Evolutionary conservation across 2,329 filamentous ascomycete genomes (phyloP).

Genomic region (Emydomyces testavorans): DNA sequence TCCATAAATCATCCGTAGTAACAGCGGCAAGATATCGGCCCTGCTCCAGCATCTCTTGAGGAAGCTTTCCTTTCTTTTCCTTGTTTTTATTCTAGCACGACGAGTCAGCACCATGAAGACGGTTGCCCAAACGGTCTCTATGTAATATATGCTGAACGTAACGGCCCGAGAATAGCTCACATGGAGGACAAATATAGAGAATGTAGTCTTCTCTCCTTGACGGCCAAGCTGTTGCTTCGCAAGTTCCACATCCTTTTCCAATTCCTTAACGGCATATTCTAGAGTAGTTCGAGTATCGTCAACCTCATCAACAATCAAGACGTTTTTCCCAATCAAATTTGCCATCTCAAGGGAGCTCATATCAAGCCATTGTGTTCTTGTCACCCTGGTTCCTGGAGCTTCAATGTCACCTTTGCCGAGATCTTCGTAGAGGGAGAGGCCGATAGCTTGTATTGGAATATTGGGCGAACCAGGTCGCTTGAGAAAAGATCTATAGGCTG

Average conservation of each 20-base stretch:
- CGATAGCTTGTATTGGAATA: constrained; percentile 98
- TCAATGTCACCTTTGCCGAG: constrained; percentile 60
- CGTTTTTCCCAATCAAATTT: constrained; percentile 80
- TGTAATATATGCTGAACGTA: not conserved
- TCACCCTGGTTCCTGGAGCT: constrained; percentile 81
- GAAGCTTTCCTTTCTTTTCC: constrained; percentile 78
- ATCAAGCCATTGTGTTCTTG: constrained; percentile 96
- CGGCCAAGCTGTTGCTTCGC: constrained; percentile 63
- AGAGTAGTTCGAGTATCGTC: constrained; percentile 90
- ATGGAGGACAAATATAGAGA: constrained; percentile 92
- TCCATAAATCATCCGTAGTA: constrained; percentile 92
- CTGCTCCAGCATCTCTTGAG: constrained; percentile 60
- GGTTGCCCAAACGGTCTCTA: not conserved
- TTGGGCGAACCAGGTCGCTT: constrained; percentile 78
- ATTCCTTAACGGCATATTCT: constrained; percentile 83
- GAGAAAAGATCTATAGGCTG: constrained; percentile 60
- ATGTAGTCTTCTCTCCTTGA: constrained; percentile 63
- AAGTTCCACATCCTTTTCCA: constrained; percentile 84
- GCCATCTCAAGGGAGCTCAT: constrained; percentile 74
- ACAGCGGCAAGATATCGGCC: constrained; percentile 71
- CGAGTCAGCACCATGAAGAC: constrained; percentile 8
- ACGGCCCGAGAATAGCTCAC: constrained; percentile 39
- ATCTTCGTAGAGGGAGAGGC: constrained; percentile 89
- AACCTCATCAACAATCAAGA: constrained; percentile 89
- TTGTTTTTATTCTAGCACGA: constrained; percentile 80